phyloP scores from a whole-genome alignment of 2,329 filamentous ascomycete species.

The Clonostachys rhizophaga region DNA sequence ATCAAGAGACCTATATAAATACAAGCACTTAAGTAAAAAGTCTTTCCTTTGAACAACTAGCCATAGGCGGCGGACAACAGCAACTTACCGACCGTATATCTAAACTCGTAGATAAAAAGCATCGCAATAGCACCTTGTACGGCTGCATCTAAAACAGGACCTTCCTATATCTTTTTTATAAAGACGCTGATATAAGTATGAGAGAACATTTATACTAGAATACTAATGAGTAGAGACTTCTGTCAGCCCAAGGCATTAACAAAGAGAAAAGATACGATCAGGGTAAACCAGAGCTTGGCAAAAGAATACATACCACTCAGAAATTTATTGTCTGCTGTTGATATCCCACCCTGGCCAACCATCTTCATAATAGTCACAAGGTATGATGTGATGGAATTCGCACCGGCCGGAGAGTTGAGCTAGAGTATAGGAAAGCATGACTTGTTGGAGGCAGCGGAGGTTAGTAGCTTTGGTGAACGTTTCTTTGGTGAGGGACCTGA shows the following conservation, averaged over 20 bases:
- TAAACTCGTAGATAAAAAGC: slow-evolving; percentile 38
- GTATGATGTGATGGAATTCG: slow-evolving; percentile 36
- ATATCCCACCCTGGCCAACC: slow-evolving; percentile 18
- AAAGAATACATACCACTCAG: slow-evolving; percentile 34
- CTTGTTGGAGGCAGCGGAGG: slow-evolving; percentile 31
- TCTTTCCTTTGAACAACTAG: too few species aligned
- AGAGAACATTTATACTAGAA: slow-evolving; percentile 28
- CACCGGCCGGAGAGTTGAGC: slow-evolving; percentile 33
- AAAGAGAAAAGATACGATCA: slow-evolving; percentile 36
- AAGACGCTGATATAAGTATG: slow-evolving; percentile 33
- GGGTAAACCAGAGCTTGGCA: slow-evolving; percentile 32
- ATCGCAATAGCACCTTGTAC: slow-evolving; percentile 32
- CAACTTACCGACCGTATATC: slow-evolving; percentile 25
- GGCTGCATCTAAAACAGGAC: slow-evolving; percentile 13
- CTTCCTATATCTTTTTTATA: slow-evolving; percentile 23
- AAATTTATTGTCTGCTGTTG: slow-evolving; percentile 24
- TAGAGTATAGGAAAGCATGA: slow-evolving; percentile 26
- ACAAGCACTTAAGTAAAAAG: neutral
- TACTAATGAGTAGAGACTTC: slow-evolving; percentile 26
- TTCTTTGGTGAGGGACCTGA: slow-evolving; percentile 16
- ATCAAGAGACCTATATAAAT: slow-evolving; percentile 16
- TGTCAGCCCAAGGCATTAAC: slow-evolving; percentile 35
- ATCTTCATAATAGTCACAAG: slow-evolving; percentile 33
- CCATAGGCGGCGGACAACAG: neutral
- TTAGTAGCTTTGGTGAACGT: slow-evolving; percentile 27